Conservation (phyloP, 345 rosid species). For the Euphorbia tirucalli region DNA sequence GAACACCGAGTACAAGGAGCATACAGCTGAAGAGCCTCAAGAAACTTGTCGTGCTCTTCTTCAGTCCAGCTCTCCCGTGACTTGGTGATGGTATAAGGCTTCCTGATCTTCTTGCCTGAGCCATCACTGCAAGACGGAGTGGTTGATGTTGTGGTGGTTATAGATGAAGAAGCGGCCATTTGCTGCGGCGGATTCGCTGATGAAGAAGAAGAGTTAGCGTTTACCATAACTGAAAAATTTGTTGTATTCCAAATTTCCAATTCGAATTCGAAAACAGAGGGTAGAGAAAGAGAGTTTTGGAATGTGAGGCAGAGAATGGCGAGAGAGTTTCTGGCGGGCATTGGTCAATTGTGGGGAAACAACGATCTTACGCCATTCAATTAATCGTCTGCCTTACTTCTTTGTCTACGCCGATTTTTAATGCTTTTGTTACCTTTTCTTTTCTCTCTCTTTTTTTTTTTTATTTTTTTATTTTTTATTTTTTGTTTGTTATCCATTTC, state of each 20-base stretch:
- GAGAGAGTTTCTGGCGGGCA: slow-evolving; percentile 31
- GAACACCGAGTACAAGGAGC: background rate
- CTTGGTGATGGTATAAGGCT: slow-evolving; percentile 98
- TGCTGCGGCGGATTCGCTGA: slow-evolving; percentile 31
- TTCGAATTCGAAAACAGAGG: background rate
- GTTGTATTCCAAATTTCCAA: background rate
- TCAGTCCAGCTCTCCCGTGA: slow-evolving; percentile 99
- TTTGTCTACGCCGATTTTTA: slow-evolving; percentile 33
- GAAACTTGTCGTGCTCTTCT: slow-evolving; percentile 97
- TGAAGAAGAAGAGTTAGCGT: slow-evolving; percentile 33
- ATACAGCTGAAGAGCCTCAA: slow-evolving; percentile 95
- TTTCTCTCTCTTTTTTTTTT: too few relatives aligned
- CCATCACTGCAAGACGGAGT: slow-evolving; percentile 25
- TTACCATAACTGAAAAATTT: slow-evolving; percentile 6
- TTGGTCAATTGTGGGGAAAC: slow-evolving; percentile 20
- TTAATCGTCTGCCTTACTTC: slow-evolving; percentile 37
- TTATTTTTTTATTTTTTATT: too few relatives aligned
- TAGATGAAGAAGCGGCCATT: slow-evolving; percentile 28
- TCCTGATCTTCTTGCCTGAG: slow-evolving; percentile 73
- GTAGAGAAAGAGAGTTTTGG: background rate
- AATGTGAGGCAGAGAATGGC: background rate
- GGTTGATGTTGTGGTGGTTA: slow-evolving; percentile 21
- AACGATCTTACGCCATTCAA: slow-evolving; percentile 32
- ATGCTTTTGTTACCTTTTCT: too few relatives aligned
- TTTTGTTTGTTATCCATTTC: too few relatives aligned